Evolutionary conservation across 306 rosid genomes (phyloP), one percentile per base, ranked within the genome.

Genomic region (Prunus kanzakura): DNA sequence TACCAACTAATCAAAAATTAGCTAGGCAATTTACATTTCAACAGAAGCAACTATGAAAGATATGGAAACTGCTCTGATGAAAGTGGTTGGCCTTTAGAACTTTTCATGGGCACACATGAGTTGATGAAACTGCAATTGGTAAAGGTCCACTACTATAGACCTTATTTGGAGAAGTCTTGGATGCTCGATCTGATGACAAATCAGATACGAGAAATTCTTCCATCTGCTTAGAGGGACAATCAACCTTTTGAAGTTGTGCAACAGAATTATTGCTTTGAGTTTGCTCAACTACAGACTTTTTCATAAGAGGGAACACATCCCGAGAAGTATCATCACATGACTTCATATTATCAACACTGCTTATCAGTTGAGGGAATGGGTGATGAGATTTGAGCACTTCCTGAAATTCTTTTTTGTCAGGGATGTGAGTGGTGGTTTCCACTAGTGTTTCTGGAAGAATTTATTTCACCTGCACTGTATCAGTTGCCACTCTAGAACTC

Each of bases 61-160:
- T 16, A 86, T 3, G 86, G 76, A 23, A 80, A 72, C 29, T 79
- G 90, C 77, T 84, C 84, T 45, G 90, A 80, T 47, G 72, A 50
- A 62, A 60, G 69, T 54, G 43, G 70, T 79, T 72, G 87, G 67
- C 70, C 58, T 56, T 75, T 73, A 74, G 87, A 86, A 84, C 81
- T 66, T 67, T 82, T 64, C 76, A 58, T 69, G 66, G 86, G 80
- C 72, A 67, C 66, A 73, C 74, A 72, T 81, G 85, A 71, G 84
- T 72, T 41, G 89, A 78, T 65, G 84, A 71, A 70, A 76, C 58
- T 61, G 57, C 67, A 51, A 66, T 57, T 18, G 81, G 77, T 72
- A 69, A 71, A 55, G 80, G 82, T 74, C 73, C 89, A 58, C 76
- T 47, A 47, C 62, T 79, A 75, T 93, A 83, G 69, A 81, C 68